Evolutionary conservation across 2,329 filamentous ascomycete genomes (phyloP).

Genomic region (Colletotrichum chrysophilum): DNA sequence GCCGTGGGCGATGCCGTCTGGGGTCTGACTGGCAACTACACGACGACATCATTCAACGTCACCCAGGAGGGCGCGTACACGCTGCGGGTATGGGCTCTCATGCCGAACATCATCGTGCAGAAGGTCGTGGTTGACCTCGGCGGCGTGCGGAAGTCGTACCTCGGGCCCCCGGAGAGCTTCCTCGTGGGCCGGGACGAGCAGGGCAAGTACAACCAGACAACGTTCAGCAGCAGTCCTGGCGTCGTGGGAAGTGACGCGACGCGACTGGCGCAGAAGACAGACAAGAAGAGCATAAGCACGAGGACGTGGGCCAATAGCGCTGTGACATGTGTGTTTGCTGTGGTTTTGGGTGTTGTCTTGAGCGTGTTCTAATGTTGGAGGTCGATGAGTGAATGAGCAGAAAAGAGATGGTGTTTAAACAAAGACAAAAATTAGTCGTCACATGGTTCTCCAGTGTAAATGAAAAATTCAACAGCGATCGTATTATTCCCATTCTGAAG

Average conservation of each 20-base stretch:
- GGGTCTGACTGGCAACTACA: constrained; percentile 48
- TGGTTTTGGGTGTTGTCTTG: not conserved
- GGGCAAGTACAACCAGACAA: constrained; percentile 41
- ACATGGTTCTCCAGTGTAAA: not conserved
- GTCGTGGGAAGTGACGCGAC: constrained; percentile 14
- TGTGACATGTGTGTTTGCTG: not conserved
- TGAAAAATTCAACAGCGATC: not conserved
- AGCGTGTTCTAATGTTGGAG: not conserved
- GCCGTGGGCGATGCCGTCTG: constrained; percentile 52
- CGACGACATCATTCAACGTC: constrained; percentile 48
- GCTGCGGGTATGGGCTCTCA: constrained; percentile 55
- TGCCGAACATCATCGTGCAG: constrained; percentile 59
- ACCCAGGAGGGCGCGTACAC: constrained; percentile 49
- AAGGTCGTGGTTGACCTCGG: constrained; percentile 62
- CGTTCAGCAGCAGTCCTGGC: constrained; percentile 33
- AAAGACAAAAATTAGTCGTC: not conserved
- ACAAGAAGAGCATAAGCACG: not conserved
- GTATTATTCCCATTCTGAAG: not conserved
- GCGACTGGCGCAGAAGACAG: not conserved
- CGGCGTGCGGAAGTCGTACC: constrained; percentile 57
- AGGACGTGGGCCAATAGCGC: not conserved
- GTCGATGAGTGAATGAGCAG: not conserved
- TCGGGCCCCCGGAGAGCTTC: constrained; percentile 63
- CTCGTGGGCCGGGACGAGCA: constrained; percentile 43
- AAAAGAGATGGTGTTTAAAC: not conserved